These are phyloP conservation scores for Linnemannia exigua DNA, from an alignment of 192 early-diverging fungal genomes.

Conservation along the genomic window DNA sequence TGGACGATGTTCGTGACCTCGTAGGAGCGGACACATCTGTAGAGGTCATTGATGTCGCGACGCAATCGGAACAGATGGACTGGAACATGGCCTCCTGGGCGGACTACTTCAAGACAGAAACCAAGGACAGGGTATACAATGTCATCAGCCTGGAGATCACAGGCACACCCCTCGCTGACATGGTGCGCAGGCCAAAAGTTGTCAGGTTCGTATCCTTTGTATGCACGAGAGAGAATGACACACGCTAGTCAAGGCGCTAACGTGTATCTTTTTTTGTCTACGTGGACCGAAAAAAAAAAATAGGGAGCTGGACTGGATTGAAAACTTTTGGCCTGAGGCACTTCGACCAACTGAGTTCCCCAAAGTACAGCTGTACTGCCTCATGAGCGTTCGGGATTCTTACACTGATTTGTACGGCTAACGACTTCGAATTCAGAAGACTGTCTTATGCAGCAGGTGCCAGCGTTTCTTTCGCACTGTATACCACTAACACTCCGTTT, in stretches of 20 bases:
- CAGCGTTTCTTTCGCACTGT: background rate
- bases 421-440: background rate
- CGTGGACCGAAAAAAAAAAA: no score
- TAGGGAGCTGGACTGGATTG: slow-evolving; percentile 90
- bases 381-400: slow-evolving; percentile 93
- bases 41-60: slow-evolving; percentile 92
- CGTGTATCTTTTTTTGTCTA: background rate
- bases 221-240: background rate
- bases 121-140: slow-evolving; percentile 83
- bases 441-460: background rate
- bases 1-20: slow-evolving; percentile 67
- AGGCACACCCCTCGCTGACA: slow-evolving; percentile 73
- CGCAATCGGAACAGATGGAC: slow-evolving; percentile 82
- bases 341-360: slow-evolving; percentile 82
- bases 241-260: background rate
- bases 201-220: slow-evolving; percentile 65
- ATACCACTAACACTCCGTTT: background rate
- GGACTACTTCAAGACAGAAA: slow-evolving; percentile 76
- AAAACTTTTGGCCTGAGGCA: slow-evolving; percentile 85
- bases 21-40: slow-evolving; percentile 78
- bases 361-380: slow-evolving; percentile 90
- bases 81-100: slow-evolving; percentile 92
- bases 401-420: slow-evolving; percentile 87
- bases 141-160: slow-evolving; percentile 93
- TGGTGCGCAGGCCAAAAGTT: slow-evolving; percentile 80